Evolutionary conservation across 1,139 yeast genomes (phyloP).

Genomic region (Yarrowia galli): DNA sequence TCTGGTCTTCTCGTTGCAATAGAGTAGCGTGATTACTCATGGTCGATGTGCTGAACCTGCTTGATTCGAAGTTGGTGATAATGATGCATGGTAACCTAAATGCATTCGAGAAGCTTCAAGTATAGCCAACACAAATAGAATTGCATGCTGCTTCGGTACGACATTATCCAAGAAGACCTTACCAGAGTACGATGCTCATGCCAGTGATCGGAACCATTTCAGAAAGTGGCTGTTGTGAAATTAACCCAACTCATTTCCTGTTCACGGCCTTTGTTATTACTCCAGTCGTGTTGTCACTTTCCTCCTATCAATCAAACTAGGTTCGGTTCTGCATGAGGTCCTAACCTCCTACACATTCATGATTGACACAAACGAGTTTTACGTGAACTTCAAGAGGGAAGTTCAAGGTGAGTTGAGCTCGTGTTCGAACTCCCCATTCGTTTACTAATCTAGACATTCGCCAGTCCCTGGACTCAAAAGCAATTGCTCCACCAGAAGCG

Average conservation of each 20-base stretch:
- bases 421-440: background rate
- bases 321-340: background rate
- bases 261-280: background rate
- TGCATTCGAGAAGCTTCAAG: no score
- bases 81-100: constrained; percentile 11
- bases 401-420: constrained; percentile 2
- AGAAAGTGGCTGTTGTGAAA: no score
- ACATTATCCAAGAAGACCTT: no score
- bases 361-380: constrained; percentile 29
- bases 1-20: constrained; percentile 34
- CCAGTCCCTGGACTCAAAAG: background rate
- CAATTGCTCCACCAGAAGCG: background rate
- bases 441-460: constrained; percentile 19
- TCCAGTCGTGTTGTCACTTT: background rate
- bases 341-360: background rate
- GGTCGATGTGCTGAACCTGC: background rate
- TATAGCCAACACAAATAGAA: no score
- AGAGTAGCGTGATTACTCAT: constrained; percentile 29
- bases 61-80: constrained; percentile 1
- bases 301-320: background rate
- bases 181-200: no score
- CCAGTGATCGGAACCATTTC: no score
- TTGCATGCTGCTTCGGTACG: no score
- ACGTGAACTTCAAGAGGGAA: constrained; percentile 31
- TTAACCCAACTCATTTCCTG: background rate